Evolutionary conservation across 257 asterid genomes (phyloP).

Genomic region (Scutellaria barbata): DNA sequence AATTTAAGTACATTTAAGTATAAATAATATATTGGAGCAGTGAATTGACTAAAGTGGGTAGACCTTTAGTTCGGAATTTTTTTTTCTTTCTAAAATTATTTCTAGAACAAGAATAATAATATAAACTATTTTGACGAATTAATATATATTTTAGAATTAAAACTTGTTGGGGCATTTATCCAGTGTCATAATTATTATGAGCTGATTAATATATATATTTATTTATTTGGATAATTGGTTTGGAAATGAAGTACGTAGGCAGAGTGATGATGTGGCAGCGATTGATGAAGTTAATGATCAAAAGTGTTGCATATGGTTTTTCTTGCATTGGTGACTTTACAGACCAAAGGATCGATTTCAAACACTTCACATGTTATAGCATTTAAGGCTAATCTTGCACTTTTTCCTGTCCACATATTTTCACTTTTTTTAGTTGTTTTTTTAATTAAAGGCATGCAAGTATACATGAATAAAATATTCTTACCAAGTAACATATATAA

Average conservation of each 20-base stretch:
- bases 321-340: slow-evolving; percentile 30
- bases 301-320: neutral
- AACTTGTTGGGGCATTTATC: neutral
- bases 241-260: neutral
- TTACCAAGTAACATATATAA: too few relatives aligned
- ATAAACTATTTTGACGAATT: neutral
- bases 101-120: neutral
- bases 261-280: slow-evolving; percentile 11
- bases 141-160: neutral
- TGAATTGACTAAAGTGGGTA: neutral
- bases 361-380: slow-evolving; percentile 55
- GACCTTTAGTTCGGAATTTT: neutral
- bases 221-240: slow-evolving; percentile 2
- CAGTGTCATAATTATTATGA: slow-evolving; percentile 15
- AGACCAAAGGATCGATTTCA: slow-evolving; percentile 22
- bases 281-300: slow-evolving; percentile 3
- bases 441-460: neutral
- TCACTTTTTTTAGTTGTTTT: neutral
- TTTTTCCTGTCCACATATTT: slow-evolving; percentile 51
- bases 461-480: too few relatives aligned
- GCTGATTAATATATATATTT: neutral
- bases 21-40: neutral
- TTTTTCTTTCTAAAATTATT: neutral
- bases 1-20: neutral
- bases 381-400: slow-evolving; percentile 54